A percentile compares a stretch with the other conserved stretches of the same genome.
phyloP scores from a whole-genome alignment of 75 land plant genomes.

The Selaginella moellendorffii region DNA sequence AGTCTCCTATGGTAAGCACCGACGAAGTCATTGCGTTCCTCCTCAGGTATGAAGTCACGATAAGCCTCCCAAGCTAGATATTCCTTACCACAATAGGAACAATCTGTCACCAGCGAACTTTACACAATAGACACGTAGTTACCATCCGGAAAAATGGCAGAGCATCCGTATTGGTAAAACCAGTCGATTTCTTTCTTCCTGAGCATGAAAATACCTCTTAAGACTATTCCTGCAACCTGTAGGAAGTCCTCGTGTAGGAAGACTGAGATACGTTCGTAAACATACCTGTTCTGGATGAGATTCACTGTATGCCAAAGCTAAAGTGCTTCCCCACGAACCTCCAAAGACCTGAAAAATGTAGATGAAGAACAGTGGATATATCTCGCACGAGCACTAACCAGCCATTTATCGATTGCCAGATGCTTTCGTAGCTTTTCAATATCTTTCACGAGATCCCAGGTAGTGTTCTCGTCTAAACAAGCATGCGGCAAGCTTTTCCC shows the following conservation, averaged over 20 bases:
- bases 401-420: constrained; percentile 33
- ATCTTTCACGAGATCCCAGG: constrained; percentile 35
- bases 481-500: constrained; percentile 42
- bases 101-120: background rate
- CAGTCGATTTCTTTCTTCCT: constrained; percentile 33
- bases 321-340: constrained; percentile 44
- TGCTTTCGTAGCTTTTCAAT: constrained; percentile 31
- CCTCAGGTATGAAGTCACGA: constrained; percentile 81
- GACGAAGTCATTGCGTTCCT: constrained; percentile 54
- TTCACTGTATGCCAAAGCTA: constrained; percentile 33
- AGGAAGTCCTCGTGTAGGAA: background rate
- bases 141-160: constrained; percentile 38
- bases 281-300: constrained; percentile 22
- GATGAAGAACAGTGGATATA: background rate
- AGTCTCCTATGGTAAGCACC: constrained; percentile 72
- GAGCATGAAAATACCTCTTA: constrained; percentile 28
- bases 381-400: no score
- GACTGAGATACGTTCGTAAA: background rate
- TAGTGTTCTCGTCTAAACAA: constrained; percentile 35
- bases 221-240: constrained; percentile 26
- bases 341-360: constrained; percentile 31
- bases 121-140: background rate
- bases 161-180: constrained; percentile 32
- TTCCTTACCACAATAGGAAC: background rate
- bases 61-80: constrained; percentile 85